Base-by-base conservation (phyloP, 2,329 filamentous ascomycete species). In the Penicillium psychrosexuale region DNA sequence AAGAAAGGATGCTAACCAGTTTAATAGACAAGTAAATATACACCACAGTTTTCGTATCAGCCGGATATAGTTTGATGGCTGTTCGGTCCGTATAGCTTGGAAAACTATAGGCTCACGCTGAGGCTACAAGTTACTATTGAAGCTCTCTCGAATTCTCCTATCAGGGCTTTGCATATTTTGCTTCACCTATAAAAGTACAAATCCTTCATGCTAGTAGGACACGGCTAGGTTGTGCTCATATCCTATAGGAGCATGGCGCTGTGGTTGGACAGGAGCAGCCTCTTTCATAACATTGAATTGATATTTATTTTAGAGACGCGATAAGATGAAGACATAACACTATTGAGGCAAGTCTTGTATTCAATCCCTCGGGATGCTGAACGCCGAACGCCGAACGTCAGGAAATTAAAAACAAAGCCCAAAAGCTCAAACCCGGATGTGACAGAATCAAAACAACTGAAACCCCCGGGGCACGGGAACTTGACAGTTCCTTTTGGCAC, bases 131-230 rank as follows among this genome's bases (percentile, higher is more conserved):
- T 1, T 17, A 19, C n/a, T 5, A 12, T 38, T 11, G 12, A 17
- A 38, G 19, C 2, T 19, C 9, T 9, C 17, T 17, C 36, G 9
- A 12, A 19, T 38, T 9, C 43, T 43, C 3, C 69, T 59, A 22
- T 75, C 59, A 1, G 62, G 36, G 1, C 57, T 42, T 40, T 3
- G 61, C 60, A 24, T 61, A 66, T 12, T 69, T 44, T 0, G 67
- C 62, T 19, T 72, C 64, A 31, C 52, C 63, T 5, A 72, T 64
- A 1, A 62, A 65, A 24, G 22, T 6, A 24, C 22, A 24, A 24
- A 24, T 24, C 22, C 22, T 24, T 24, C 22, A 5, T 5, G 22
- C 22, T 24, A 24, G 22, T 24, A 24, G 4, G 5, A 24, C 22
- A 24, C 5, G 9, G 44, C 3, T 5, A 62, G 36, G 28, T 50